Conservation (phyloP, 345 rosid genomes). For the Nasturtium officinale region DNA sequence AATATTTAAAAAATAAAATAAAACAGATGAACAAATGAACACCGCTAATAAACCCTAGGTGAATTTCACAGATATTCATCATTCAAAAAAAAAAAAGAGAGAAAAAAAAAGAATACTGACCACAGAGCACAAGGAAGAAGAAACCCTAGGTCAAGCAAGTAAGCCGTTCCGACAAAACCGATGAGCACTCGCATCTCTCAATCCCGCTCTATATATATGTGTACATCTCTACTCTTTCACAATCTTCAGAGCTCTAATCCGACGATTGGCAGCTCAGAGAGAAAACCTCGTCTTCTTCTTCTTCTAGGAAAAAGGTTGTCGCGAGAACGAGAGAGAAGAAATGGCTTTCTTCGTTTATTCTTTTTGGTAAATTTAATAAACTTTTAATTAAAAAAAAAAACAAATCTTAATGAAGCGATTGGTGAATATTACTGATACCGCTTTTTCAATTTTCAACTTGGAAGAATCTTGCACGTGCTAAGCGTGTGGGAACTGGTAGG, state of each 20-base stretch:
- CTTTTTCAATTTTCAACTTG: not conserved
- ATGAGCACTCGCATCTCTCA: slow-evolving; percentile 26
- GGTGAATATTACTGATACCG: slow-evolving; percentile 10
- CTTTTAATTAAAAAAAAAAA: not conserved
- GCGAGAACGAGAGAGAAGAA: slow-evolving; percentile 32
- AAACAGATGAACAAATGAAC: slow-evolving; percentile 9
- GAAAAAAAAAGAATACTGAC: slow-evolving; percentile 17
- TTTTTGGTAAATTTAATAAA: slow-evolving; percentile 15
- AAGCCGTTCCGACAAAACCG: slow-evolving; percentile 28
- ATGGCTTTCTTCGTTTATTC: slow-evolving; percentile 31
- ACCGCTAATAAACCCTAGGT: slow-evolving; percentile 20
- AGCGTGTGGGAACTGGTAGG: slow-evolving; percentile 30
- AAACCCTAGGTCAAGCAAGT: slow-evolving; percentile 43
- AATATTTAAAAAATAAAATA: not conserved
- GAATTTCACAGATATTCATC: slow-evolving; percentile 22
- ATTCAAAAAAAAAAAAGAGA: not conserved
- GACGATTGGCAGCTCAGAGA: slow-evolving; percentile 28
- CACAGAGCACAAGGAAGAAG: slow-evolving; percentile 18
- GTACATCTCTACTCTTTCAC: not conserved
- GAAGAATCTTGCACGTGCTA: slow-evolving; percentile 38
- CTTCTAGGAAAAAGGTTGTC: slow-evolving; percentile 30
- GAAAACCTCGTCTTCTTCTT: slow-evolving; percentile 36
- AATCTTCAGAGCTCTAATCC: slow-evolving; percentile 17
- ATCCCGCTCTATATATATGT: not conserved
- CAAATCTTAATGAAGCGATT: slow-evolving; percentile 16